Conservation (phyloP, 2,329 filamentous ascomycete species). For the Aspergillus hortae region DNA sequence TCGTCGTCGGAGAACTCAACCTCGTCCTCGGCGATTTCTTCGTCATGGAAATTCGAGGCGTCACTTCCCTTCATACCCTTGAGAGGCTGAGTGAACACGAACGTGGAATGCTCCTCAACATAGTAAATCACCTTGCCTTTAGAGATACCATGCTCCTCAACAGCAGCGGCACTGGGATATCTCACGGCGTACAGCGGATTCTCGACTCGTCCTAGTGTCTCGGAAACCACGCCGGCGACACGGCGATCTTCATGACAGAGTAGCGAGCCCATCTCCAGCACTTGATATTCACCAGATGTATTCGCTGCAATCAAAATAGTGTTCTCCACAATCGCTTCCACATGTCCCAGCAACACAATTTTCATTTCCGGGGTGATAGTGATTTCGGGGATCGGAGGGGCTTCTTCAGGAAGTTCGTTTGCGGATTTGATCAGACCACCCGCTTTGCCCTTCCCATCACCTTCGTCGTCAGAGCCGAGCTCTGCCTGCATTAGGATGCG, state of each 20-base stretch:
- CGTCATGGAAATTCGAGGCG: constrained; percentile 91
- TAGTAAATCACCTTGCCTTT: constrained; percentile 74
- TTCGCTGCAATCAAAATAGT: constrained; percentile 75
- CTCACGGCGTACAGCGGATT: constrained; percentile 81
- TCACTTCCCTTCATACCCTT: constrained; percentile 82
- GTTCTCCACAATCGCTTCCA: constrained; percentile 76
- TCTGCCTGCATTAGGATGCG: constrained; percentile 82
- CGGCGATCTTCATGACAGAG: constrained; percentile 73
- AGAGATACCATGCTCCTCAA: constrained; percentile 64
- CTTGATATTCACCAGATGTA: constrained; percentile 75
- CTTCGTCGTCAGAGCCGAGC: constrained; percentile 74
- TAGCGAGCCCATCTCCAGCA: constrained; percentile 79
- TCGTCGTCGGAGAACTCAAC: constrained; percentile 97
- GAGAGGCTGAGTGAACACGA: constrained; percentile 81
- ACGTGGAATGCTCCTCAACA: constrained; percentile 71
- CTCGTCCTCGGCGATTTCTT: constrained; percentile 81
- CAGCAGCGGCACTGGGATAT: constrained; percentile 66
- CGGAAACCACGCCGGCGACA: constrained; percentile 76
- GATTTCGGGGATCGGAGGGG: constrained; percentile 71
- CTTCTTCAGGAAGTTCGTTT: constrained; percentile 68
- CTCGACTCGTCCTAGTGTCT: constrained; percentile 80
- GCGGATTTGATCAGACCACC: constrained; percentile 65
- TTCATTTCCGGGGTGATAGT: constrained; percentile 72
- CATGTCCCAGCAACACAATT: constrained; percentile 69
- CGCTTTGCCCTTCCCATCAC: constrained; percentile 48